Conservation (phyloP, 345 rosid genomes). For the Firmiana major region DNA sequence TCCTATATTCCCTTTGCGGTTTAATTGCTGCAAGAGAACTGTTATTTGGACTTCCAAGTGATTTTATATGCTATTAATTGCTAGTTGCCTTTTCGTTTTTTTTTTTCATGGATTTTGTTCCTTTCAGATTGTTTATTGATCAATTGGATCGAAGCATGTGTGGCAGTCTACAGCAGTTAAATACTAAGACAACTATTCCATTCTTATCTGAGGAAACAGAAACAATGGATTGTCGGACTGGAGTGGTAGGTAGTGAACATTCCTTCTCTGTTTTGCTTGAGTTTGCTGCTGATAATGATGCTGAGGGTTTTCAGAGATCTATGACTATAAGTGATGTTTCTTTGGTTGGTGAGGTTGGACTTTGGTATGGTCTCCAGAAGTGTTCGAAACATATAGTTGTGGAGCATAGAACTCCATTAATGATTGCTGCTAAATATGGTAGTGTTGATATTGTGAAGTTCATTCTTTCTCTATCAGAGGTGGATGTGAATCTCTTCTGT, state of each 20-base stretch:
- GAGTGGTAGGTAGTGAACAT: background rate
- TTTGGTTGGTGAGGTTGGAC: slow-evolving; percentile 30
- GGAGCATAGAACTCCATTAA: slow-evolving; percentile 4
- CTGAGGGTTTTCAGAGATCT: background rate
- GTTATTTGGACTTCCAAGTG: background rate
- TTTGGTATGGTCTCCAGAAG: slow-evolving; percentile 34
- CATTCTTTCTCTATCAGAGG: slow-evolving; percentile 27
- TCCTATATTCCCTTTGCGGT: background rate
- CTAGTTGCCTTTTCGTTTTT: background rate
- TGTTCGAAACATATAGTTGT: background rate
- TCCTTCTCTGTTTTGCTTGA: background rate
- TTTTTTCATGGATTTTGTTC: background rate
- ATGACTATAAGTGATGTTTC: background rate
- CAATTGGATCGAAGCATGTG: background rate
- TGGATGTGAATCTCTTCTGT: slow-evolving; percentile 42
- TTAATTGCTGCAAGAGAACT: background rate
- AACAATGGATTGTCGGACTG: background rate
- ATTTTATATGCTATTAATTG: background rate
- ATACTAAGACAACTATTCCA: background rate
- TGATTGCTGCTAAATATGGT: slow-evolving; percentile 37
- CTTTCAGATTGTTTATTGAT: background rate
- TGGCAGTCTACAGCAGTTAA: background rate
- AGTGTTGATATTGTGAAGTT: slow-evolving; percentile 39
- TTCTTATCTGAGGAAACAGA: background rate
- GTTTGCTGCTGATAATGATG: slow-evolving; percentile 1